Evolutionary conservation across 192 early-diverging fungal species (phyloP).

Genomic region (Mortierella antarctica): DNA sequence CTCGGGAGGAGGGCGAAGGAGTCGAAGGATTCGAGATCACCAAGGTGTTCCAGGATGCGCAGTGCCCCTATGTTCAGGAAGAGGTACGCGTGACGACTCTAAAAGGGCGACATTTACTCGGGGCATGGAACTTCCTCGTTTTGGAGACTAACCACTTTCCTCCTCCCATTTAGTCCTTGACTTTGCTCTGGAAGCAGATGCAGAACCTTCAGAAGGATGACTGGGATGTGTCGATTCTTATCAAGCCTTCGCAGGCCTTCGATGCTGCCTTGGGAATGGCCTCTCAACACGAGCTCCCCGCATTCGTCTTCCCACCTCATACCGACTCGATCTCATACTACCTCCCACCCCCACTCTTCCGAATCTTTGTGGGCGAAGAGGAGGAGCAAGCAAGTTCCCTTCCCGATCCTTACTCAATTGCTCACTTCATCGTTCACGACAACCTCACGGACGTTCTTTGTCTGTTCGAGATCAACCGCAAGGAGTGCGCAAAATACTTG

Average conservation of each 20-base stretch:
- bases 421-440: slow-evolving; percentile 85
- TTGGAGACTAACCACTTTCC: too few species aligned
- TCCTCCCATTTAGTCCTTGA: slow-evolving; percentile 25
- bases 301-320: slow-evolving; percentile 52
- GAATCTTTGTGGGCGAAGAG: slow-evolving; percentile 52
- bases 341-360: slow-evolving; percentile 46
- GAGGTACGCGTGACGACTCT: slow-evolving; percentile 16
- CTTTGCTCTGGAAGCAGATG: slow-evolving; percentile 57
- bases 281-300: slow-evolving; percentile 62
- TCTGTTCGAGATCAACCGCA: slow-evolving; percentile 92
- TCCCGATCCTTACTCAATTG: slow-evolving; percentile 54
- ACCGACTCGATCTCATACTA: slow-evolving; percentile 40
- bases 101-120: neutral
- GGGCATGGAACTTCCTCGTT: neutral
- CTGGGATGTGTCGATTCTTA: slow-evolving; percentile 60
- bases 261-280: slow-evolving; percentile 58
- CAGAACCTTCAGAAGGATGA: slow-evolving; percentile 56
- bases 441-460: slow-evolving; percentile 81
- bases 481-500: slow-evolving; percentile 84
- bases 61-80: slow-evolving; percentile 48
- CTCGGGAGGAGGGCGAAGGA: slow-evolving; percentile 47
- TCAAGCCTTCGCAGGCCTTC: slow-evolving; percentile 62
- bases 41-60: slow-evolving; percentile 47
- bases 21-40: slow-evolving; percentile 47
- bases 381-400: slow-evolving; percentile 22